phyloP scores from a whole-genome alignment of 2,329 filamentous ascomycete genomes.

The Ampelomyces quisqualis region DNA sequence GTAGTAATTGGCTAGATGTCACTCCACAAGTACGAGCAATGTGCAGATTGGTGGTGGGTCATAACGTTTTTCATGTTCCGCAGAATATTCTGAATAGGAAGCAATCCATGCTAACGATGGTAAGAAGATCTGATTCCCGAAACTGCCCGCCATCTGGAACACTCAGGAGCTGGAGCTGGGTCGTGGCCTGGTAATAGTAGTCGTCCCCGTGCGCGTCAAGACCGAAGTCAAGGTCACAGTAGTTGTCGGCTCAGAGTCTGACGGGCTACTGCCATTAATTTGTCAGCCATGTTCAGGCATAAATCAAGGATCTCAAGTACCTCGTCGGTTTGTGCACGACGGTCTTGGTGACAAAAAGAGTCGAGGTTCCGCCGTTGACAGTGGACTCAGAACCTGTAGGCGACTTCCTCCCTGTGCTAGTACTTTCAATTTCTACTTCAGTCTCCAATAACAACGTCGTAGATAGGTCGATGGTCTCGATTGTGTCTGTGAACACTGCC shows the following conservation, averaged over 20 bases:
- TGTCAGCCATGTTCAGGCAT: slow-evolving; percentile 3
- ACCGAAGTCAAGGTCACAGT: slow-evolving; percentile 19
- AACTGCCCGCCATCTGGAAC: no score
- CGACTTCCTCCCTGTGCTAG: slow-evolving; percentile 21
- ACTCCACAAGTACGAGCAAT: no score
- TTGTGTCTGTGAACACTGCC: slow-evolving; percentile 41
- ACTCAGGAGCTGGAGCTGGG: not conserved
- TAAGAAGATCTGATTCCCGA: no score
- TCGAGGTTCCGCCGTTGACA: slow-evolving; percentile 10
- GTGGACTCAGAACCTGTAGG: slow-evolving; percentile 4
- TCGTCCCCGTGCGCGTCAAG: slow-evolving; percentile 10
- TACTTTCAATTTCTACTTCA: slow-evolving; percentile 39
- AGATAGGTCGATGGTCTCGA: slow-evolving; percentile 44
- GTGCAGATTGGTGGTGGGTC: no score
- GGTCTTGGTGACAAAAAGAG: slow-evolving; percentile 26
- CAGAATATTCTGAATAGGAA: no score
- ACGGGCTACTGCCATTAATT: slow-evolving; percentile 4
- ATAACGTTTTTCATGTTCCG: no score
- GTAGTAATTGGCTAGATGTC: no score
- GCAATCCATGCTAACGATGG: no score
- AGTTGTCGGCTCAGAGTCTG: slow-evolving; percentile 17
- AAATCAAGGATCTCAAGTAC: slow-evolving; percentile 6
- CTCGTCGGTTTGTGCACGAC: slow-evolving; percentile 21
- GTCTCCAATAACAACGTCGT: slow-evolving; percentile 45
- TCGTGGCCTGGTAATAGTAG: slow-evolving; percentile 10